A percentile compares a stretch with the other conserved stretches of the same genome.
phyloP scores from a whole-genome alignment of 805 yeast genomes.

The Starmerella bombi region DNA sequence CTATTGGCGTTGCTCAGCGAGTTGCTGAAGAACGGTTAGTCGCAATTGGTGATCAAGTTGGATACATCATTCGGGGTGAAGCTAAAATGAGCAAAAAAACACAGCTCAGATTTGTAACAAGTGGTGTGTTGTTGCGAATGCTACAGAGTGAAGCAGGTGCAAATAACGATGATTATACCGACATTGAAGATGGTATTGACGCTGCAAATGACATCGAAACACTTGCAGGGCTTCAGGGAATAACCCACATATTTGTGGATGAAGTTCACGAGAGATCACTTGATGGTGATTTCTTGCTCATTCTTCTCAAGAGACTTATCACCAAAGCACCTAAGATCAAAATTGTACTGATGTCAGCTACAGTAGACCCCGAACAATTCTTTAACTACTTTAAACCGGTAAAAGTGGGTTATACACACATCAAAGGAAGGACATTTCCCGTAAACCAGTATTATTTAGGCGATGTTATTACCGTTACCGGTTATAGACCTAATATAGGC shows the following conservation, averaged over 20 bases:
- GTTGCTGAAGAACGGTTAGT: constrained; percentile 70
- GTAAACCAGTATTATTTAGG: constrained; percentile 67
- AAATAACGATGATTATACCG: constrained; percentile 21
- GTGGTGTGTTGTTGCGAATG: constrained; percentile 83
- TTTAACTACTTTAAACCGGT: constrained; percentile 44
- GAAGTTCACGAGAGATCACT: constrained; percentile 96
- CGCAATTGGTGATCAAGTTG: constrained; percentile 60
- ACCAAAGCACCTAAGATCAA: constrained; percentile 38
- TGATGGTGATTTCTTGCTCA: constrained; percentile 74
- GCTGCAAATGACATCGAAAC: no score
- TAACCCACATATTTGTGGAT: constrained; percentile 70
- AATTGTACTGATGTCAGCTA: constrained; percentile 84
- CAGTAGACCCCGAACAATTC: constrained; percentile 63
- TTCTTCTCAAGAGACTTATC: constrained; percentile 54
- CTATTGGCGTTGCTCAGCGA: constrained; percentile 87
- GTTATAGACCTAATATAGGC: constrained; percentile 31
- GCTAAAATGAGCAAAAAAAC: constrained; percentile 45
- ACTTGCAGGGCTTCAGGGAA: constrained; percentile 16
- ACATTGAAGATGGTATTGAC: not conserved
- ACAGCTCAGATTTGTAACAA: constrained; percentile 74
- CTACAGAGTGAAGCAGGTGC: constrained; percentile 43
- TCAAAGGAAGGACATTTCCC: constrained; percentile 89
- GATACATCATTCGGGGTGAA: constrained; percentile 85
- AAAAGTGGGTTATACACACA: constrained; percentile 53
- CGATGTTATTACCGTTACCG: constrained; percentile 42